These are phyloP conservation scores for Sporodiniella umbellata DNA, from an alignment of 371 early-diverging fungal species.

Conservation along the genomic window DNA sequence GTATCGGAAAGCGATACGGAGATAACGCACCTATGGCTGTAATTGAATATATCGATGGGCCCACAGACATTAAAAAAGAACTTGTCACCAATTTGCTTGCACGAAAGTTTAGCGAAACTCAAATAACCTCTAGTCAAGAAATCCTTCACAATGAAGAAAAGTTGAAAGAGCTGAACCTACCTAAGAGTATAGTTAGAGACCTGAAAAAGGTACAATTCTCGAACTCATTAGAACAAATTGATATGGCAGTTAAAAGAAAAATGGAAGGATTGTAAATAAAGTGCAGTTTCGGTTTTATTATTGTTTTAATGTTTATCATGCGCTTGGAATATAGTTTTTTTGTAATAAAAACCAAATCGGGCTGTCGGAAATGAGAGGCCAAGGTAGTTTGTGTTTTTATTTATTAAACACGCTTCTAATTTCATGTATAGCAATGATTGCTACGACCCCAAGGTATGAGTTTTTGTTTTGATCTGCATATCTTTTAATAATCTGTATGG, in stretches of 20 bases:
- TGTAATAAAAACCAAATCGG: too few species aligned
- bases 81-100: slow-evolving; percentile 51
- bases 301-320: too few species aligned
- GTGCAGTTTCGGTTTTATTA: too few species aligned
- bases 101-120: slow-evolving; percentile 15
- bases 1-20: slow-evolving; percentile 75
- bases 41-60: slow-evolving; percentile 78
- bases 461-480: too few species aligned
- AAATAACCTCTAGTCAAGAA: slow-evolving; percentile 25
- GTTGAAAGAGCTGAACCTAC: slow-evolving; percentile 20
- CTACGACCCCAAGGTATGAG: too few species aligned
- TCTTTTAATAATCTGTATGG: too few species aligned
- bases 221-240: slow-evolving; percentile 25
- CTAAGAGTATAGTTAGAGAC: slow-evolving; percentile 35
- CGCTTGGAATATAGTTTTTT: too few species aligned
- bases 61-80: slow-evolving; percentile 55
- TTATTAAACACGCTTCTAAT: too few species aligned
- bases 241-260: slow-evolving; percentile 30
- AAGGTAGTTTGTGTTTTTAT: too few species aligned
- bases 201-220: slow-evolving; percentile 42
- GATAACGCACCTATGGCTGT: slow-evolving; percentile 92
- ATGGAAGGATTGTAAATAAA: slow-evolving; percentile 13
- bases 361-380: too few species aligned
- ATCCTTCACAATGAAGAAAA: slow-evolving; percentile 18
- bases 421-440: too few species aligned